phyloP scores from a whole-genome alignment of 805 yeast genomes.

The Ogataea henricii region DNA sequence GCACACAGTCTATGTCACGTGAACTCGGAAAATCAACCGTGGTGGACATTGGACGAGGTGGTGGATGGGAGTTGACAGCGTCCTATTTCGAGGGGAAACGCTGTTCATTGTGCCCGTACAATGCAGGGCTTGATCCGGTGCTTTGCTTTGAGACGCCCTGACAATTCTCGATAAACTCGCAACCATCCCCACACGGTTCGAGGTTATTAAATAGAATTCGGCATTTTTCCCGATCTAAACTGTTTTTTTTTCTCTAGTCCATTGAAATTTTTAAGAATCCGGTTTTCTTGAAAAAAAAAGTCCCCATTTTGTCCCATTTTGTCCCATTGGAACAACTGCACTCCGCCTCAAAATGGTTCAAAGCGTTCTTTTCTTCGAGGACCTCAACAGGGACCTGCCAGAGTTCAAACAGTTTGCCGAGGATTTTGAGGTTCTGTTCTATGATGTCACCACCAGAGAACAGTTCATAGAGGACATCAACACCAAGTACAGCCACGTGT shows the following conservation, averaged over 20 bases:
- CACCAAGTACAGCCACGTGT: slow-evolving; percentile 38
- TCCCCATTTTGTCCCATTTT: too few relatives aligned
- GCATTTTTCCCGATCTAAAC: too few relatives aligned
- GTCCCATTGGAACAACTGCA: too few relatives aligned
- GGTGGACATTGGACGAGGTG: background rate
- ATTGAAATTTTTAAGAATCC: slow-evolving; percentile 19
- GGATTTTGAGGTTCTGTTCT: slow-evolving; percentile 41
- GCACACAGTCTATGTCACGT: background rate
- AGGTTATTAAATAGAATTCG: too few relatives aligned
- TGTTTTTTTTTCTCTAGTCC: too few relatives aligned
- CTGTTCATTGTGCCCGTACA: too few relatives aligned
- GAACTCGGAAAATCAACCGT: background rate
- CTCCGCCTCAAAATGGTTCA: background rate
- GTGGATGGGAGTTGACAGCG: too few relatives aligned
- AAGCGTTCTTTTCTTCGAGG: slow-evolving; percentile 50
- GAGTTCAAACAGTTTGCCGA: slow-evolving; percentile 48
- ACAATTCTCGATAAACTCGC: too few relatives aligned
- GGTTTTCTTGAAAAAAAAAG: too few relatives aligned
- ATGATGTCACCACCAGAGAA: slow-evolving; percentile 43
- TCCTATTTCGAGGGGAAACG: too few relatives aligned
- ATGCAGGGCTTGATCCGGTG: too few relatives aligned
- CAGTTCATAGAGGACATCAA: slow-evolving; percentile 43
- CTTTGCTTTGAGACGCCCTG: too few relatives aligned
- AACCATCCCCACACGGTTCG: slow-evolving; percentile 1
- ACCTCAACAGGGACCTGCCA: slow-evolving; percentile 46